Percentiles rank a stretch among this genome's conserved stretches.
Conservation (phyloP, 225 moss, liverwort and hornwort genomes). For the Thuidium tamariscinum region DNA sequence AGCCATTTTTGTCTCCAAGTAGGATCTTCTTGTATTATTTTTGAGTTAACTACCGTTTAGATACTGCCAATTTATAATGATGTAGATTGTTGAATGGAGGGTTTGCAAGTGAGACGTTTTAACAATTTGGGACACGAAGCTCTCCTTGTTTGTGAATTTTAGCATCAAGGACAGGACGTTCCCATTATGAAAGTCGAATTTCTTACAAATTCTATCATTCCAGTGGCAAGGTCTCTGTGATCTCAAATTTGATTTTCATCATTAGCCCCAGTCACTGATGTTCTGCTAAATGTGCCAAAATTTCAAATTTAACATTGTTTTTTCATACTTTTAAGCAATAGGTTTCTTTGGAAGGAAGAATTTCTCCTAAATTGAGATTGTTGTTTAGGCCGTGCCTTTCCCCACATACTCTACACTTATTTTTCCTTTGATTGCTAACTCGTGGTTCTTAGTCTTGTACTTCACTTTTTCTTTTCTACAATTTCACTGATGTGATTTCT, state of each 20-base stretch:
- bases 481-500: neutral
- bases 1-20: neutral
- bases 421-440: neutral
- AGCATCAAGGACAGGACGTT: neutral
- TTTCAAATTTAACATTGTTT: too few species aligned
- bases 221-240: neutral
- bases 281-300: neutral
- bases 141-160: neutral
- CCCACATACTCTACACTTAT: neutral
- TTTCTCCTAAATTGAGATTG: neutral
- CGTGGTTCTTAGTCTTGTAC: neutral
- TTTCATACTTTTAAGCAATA: neutral
- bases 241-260: neutral
- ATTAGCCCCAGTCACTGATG: neutral
- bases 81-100: neutral
- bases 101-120: neutral
- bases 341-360: neutral
- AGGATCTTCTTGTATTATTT: neutral
- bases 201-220: neutral
- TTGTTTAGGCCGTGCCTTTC: neutral
- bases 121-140: neutral
- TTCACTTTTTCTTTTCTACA: neutral
- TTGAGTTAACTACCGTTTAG: neutral
- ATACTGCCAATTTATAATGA: neutral
- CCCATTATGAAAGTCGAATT: too few species aligned